Conservation (phyloP, 106 monocot genomes). For the Allium sativum region DNA sequence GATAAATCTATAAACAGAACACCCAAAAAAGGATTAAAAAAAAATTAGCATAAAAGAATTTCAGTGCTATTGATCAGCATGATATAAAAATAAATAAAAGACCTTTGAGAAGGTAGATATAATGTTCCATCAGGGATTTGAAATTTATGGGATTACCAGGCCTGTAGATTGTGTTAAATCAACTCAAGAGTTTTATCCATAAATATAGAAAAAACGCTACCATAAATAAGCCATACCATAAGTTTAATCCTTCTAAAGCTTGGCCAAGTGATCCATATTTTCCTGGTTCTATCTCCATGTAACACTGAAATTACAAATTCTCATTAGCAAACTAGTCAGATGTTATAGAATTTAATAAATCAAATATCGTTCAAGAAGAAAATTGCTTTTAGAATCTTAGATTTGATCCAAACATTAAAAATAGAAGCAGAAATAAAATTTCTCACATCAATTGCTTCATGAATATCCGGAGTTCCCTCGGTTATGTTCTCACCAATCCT, state of each 20-base stretch:
- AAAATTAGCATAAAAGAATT: too few species aligned
- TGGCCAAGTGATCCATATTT: constrained; percentile 62
- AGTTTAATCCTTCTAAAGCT: constrained; percentile 66
- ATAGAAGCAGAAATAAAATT: neutral
- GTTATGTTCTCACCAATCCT: constrained; percentile 80
- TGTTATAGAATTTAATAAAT: too few species aligned
- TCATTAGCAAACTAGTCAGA: neutral
- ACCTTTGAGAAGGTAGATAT: constrained; percentile 59
- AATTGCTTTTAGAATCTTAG: too few species aligned
- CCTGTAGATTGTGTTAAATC: constrained; percentile 30
- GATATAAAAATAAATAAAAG: constrained; percentile 3
- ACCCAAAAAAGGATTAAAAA: too few species aligned
- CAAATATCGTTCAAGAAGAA: too few species aligned
- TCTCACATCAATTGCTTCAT: constrained; percentile 96
- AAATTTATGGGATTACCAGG: constrained; percentile 63
- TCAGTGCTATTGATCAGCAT: neutral
- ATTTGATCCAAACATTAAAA: too few species aligned
- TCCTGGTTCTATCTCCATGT: constrained; percentile 54
- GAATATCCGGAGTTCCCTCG: constrained; percentile 77
- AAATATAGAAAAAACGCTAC: too few species aligned
- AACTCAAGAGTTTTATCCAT: neutral
- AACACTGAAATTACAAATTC: constrained; percentile 38
- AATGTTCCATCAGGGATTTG: constrained; percentile 55
- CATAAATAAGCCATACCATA: constrained; percentile 43
- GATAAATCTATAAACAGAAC: constrained; percentile 45